Evolutionary conservation across 345 rosid species (phyloP).

Genomic region (Angophora floribunda): DNA sequence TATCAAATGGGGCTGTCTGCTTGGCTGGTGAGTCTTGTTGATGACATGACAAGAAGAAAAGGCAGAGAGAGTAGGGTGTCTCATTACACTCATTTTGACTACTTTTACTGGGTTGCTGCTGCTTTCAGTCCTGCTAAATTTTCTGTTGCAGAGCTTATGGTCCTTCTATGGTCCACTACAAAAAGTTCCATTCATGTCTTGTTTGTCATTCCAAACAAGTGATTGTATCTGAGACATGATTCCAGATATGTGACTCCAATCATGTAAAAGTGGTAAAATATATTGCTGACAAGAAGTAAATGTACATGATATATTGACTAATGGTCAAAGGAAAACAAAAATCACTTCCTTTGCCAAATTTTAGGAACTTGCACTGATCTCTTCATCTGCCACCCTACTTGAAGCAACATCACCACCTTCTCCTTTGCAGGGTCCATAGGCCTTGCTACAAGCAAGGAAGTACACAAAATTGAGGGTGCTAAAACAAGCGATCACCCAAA

Average conservation of each 20-base stretch:
- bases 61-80: constrained; percentile 40
- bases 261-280: background rate
- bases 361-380: background rate
- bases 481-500: constrained; percentile 52
- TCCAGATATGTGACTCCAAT: background rate
- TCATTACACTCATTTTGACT: constrained; percentile 37
- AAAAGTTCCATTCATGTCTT: background rate
- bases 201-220: background rate
- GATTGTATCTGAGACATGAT: background rate
- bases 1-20: background rate
- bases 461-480: constrained; percentile 51
- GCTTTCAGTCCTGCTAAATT: constrained; percentile 25
- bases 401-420: background rate
- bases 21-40: constrained; percentile 16
- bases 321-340: background rate
- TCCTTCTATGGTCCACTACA: constrained; percentile 6
- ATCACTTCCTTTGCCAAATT: background rate
- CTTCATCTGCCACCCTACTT: background rate
- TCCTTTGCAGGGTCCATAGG: constrained; percentile 45
- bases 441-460: constrained; percentile 54
- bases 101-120: constrained; percentile 36
- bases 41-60: constrained; percentile 5
- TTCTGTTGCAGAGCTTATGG: constrained; percentile 33
- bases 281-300: background rate
- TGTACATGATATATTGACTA: background rate